phyloP scores from a whole-genome alignment of 2,329 filamentous ascomycete species.

The Tolypocladium amazonense region DNA sequence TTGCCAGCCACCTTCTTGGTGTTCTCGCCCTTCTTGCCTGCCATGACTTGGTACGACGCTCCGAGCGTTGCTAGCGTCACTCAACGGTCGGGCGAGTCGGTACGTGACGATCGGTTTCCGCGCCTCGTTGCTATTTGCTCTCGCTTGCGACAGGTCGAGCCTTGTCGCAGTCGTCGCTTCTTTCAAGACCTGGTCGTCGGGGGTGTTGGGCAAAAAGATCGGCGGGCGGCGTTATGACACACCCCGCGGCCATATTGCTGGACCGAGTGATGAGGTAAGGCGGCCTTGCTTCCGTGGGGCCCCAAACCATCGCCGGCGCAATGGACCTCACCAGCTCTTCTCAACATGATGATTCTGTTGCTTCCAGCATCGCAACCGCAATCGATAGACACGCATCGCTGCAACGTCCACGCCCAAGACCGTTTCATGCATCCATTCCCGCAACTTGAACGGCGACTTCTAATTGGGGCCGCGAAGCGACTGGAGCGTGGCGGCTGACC shows the following conservation, averaged over 20 bases:
- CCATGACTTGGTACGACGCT: conserved; percentile 38
- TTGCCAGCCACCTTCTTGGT: conserved; percentile 85
- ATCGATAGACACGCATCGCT: not conserved
- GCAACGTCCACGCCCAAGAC: not conserved
- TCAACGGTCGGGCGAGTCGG: not conserved
- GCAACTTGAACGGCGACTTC: not conserved
- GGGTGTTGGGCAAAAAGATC: not conserved
- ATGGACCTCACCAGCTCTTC: not conserved
- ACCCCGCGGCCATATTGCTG: not conserved
- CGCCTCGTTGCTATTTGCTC: not conserved
- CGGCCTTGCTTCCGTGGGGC: not conserved
- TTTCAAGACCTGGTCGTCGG: not conserved
- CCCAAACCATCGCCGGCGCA: not conserved
- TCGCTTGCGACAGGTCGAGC: not conserved
- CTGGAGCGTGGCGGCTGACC: not conserved
- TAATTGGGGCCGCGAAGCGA: not conserved
- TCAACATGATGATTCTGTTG: not conserved
- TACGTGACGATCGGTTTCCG: not conserved
- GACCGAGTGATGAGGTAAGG: not conserved
- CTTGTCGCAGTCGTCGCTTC: not conserved
- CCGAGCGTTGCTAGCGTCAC: not conserved
- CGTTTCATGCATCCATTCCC: not conserved
- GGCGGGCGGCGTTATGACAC: not conserved
- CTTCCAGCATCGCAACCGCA: not conserved
- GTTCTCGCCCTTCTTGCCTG: conserved; percentile 67